Conservation (phyloP, 2,329 filamentous ascomycete genomes). For the Phyllosticta citribraziliensis region DNA sequence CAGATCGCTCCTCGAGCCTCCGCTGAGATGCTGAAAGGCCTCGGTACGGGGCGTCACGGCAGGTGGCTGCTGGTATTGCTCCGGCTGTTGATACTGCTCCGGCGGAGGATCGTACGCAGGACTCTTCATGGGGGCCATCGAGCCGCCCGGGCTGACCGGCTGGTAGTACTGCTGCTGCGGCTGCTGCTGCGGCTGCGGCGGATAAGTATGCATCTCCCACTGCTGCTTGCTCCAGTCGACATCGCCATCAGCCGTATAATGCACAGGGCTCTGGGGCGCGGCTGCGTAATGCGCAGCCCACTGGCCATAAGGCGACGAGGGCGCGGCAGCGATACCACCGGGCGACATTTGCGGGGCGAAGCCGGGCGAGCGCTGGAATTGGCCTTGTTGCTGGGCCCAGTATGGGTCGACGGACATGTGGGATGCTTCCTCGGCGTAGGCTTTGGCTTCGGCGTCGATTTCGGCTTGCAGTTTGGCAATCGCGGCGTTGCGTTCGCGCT, state of each 20-base stretch:
- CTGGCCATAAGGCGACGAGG: constrained; percentile 25
- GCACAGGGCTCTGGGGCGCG: neutral
- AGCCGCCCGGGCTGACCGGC: neutral
- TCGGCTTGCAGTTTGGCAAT: constrained; percentile 25
- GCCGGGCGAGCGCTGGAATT: neutral
- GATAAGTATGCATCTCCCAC: constrained; percentile 26
- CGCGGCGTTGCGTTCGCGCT: constrained; percentile 19
- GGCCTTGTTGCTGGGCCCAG: constrained; percentile 8
- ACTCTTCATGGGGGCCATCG: neutral
- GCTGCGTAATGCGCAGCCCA: constrained; percentile 28
- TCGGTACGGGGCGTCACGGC: constrained; percentile 24
- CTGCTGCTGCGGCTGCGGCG: neutral
- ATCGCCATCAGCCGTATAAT: constrained; percentile 2
- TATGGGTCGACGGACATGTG: constrained; percentile 7
- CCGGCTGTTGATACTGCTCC: constrained; percentile 7
- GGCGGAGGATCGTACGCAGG: neutral
- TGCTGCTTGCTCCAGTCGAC: constrained; percentile 19
- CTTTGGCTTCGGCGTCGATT: constrained; percentile 15
- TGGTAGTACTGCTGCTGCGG: neutral
- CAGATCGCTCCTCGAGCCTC: constrained; percentile 11
- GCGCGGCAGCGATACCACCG: constrained; percentile 5
- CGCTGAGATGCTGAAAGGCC: constrained; percentile 20
- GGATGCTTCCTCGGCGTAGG: neutral
- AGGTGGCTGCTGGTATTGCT: neutral
- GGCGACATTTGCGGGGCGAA: neutral